These are phyloP conservation scores for Solanum aculeatissimum DNA, from an alignment of 305 asterid genomes.

Conservation along the genomic window DNA sequence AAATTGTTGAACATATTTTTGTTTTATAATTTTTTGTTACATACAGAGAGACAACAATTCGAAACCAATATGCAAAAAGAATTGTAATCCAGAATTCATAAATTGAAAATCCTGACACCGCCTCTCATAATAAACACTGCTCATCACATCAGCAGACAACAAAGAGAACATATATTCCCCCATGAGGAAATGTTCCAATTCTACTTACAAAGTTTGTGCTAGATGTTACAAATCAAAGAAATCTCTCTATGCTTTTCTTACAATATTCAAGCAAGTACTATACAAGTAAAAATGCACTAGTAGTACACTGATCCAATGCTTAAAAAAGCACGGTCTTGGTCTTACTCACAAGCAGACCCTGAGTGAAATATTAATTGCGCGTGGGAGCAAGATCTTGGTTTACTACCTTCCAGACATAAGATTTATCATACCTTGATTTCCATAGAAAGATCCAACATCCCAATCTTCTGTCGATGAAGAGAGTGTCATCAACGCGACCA, in stretches of 20 bases:
- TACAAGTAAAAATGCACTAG: neutral
- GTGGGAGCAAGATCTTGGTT: neutral
- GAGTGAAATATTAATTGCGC: no score
- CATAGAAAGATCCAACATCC: constrained; percentile 83
- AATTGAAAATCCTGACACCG: neutral
- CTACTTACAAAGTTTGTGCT: neutral
- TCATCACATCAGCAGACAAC: neutral
- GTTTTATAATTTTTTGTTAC: no score
- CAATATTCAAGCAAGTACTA: neutral
- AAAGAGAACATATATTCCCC: neutral
- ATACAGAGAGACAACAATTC: no score
- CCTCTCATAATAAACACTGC: neutral
- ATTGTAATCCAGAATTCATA: neutral
- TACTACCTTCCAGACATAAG: constrained; percentile 74
- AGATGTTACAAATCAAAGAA: neutral
- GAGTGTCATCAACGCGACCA: constrained; percentile 83
- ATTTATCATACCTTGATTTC: constrained; percentile 50
- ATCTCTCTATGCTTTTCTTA: neutral
- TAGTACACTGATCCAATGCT: neutral
- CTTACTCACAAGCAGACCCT: neutral
- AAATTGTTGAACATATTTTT: no score
- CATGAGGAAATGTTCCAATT: neutral
- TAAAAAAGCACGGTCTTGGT: neutral
- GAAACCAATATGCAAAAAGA: neutral
- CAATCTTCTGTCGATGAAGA: constrained; percentile 80